Evolutionary conservation across 202 grass and related monocot genomes (phyloP).

Genomic region (Dendrocalamus latiflorus): DNA sequence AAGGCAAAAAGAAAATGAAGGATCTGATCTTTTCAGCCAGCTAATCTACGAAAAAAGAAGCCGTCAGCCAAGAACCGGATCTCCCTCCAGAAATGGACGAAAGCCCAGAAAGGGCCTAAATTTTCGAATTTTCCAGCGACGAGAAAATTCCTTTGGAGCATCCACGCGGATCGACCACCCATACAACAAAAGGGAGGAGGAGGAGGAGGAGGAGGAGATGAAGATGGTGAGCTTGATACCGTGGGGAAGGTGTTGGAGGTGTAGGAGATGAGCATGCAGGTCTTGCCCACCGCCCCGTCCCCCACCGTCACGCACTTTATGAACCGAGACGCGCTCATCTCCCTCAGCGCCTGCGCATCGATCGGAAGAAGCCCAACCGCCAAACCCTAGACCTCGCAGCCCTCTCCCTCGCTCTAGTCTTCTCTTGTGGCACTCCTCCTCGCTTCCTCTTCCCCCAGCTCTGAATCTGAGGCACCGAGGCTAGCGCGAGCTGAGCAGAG

Average conservation of each 20-base stretch:
- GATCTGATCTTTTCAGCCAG: not conserved
- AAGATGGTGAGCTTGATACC: not conserved
- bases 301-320: constrained; percentile 76
- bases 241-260: constrained; percentile 70
- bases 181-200: not conserved
- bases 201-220: not conserved
- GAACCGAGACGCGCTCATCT: constrained; percentile 68
- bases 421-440: not conserved
- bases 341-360: not conserved
- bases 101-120: not conserved
- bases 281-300: constrained; percentile 69
- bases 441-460: not conserved
- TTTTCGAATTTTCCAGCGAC: no score
- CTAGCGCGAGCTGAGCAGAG: not conserved
- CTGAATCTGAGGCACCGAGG: not conserved
- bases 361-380: not conserved
- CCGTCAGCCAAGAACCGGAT: not conserved
- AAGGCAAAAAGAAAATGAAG: not conserved
- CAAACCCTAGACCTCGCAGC: not conserved
- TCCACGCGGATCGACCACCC: not conserved
- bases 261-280: constrained; percentile 68
- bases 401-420: not conserved
- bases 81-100: not conserved
- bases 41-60: not conserved
- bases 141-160: no score